phyloP scores from a whole-genome alignment of 208 protist genomes.

The Trypanosoma conorhini region DNA sequence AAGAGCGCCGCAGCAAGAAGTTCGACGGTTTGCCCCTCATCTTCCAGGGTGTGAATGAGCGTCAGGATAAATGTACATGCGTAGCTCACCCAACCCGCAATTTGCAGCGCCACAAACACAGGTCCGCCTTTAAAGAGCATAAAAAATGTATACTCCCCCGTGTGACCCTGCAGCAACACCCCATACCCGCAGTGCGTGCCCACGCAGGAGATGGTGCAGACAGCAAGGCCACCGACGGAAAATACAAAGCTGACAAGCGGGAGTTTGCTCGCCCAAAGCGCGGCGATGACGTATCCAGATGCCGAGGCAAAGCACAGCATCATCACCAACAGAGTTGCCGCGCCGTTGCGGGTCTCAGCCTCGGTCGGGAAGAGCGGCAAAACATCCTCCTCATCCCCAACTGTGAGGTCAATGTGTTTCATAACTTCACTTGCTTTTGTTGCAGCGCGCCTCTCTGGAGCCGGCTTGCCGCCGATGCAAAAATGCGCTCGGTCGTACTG shows the following conservation, averaged over 20 bases:
- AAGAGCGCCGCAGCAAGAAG: slow-evolving; percentile 52
- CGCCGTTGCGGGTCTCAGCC: slow-evolving; percentile 30
- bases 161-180: slow-evolving; percentile 37
- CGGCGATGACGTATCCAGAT: slow-evolving; percentile 57
- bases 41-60: slow-evolving; percentile 55
- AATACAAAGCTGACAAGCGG: slow-evolving; percentile 45
- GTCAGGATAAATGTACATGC: slow-evolving; percentile 51
- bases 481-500: background rate
- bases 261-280: slow-evolving; percentile 44
- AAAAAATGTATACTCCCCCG: slow-evolving; percentile 48
- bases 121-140: slow-evolving; percentile 80
- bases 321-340: slow-evolving; percentile 61
- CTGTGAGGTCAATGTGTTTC: background rate
- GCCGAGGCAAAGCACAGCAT: slow-evolving; percentile 55
- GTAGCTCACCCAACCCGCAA: slow-evolving; percentile 65
- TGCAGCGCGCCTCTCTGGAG: background rate
- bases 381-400: slow-evolving; percentile 8
- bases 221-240: slow-evolving; percentile 46
- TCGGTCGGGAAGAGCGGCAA: slow-evolving; percentile 7
- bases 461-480: background rate
- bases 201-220: slow-evolving; percentile 66
- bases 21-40: slow-evolving; percentile 30
- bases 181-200: slow-evolving; percentile 74
- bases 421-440: background rate
- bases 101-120: slow-evolving; percentile 61